These are phyloP conservation scores for Kickxella alabastrina DNA, from an alignment of 192 early-diverging fungal genomes.

Conservation along the genomic window DNA sequence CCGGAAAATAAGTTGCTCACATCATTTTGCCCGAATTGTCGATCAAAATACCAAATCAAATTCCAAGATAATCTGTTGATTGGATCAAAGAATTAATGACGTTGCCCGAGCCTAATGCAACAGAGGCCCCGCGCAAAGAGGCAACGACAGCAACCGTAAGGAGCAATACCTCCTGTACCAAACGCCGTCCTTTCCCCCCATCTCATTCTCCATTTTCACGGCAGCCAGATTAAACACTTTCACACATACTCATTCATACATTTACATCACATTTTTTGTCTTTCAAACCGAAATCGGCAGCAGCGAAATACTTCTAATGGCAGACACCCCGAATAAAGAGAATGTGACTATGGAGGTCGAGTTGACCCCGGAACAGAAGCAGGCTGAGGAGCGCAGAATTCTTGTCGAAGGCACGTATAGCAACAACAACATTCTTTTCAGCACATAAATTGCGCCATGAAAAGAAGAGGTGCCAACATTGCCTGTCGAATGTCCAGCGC, in stretches of 20 bases:
- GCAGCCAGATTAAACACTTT: not conserved
- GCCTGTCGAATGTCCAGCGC: too few relatives aligned
- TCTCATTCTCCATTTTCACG: too few relatives aligned
- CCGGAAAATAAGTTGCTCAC: too few relatives aligned
- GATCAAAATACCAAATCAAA: slow-evolving; percentile 27
- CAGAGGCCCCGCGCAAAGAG: not conserved
- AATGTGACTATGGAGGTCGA: slow-evolving; percentile 43
- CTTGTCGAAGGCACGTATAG: slow-evolving; percentile 41
- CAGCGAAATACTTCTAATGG: not conserved
- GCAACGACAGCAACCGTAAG: not conserved
- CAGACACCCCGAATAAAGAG: slow-evolving; percentile 27
- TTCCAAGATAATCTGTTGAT: slow-evolving; percentile 2
- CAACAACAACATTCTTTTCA: not conserved
- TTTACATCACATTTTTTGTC: not conserved
- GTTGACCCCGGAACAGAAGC: slow-evolving; percentile 37
- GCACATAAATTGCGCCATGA: too few relatives aligned
- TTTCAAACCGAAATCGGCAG: too few relatives aligned
- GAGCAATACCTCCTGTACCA: too few relatives aligned
- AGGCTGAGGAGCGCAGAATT: slow-evolving; percentile 41
- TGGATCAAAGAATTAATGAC: slow-evolving; percentile 32
- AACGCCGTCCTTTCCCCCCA: too few relatives aligned
- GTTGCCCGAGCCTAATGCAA: slow-evolving; percentile 5
- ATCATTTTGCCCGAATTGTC: too few relatives aligned
- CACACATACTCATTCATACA: not conserved
- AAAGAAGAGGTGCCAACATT: too few relatives aligned